phyloP scores from a whole-genome alignment of 139 green algal species.

The Desmodesmus armatus region DNA sequence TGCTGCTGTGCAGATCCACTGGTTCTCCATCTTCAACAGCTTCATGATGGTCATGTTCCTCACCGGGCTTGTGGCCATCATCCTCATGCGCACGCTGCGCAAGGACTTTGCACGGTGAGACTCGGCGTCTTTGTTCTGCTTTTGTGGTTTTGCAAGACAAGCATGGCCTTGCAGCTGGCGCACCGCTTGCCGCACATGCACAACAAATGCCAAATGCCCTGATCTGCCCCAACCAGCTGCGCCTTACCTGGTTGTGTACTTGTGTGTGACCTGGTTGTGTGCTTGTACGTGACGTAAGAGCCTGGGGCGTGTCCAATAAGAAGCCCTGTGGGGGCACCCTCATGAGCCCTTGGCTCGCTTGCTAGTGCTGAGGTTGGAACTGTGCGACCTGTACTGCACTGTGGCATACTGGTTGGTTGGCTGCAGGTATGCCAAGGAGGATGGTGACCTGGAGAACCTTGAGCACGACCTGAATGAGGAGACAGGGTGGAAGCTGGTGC shows the following conservation, averaged over 20 bases:
- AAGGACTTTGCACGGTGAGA: constrained; percentile 92
- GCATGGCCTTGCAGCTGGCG: neutral
- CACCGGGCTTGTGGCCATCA: constrained; percentile 95
- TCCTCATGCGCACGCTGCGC: constrained; percentile 95
- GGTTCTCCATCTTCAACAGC: constrained; percentile 98
- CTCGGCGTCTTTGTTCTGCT: neutral
- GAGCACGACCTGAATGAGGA: constrained; percentile 92
- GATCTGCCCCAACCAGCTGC: neutral
- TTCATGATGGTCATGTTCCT: constrained; percentile 99
- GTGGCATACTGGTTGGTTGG: too few species aligned
- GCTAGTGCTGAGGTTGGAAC: too few species aligned
- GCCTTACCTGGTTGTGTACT: too few species aligned
- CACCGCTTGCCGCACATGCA: neutral
- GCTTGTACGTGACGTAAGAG: too few species aligned
- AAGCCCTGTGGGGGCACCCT: too few species aligned
- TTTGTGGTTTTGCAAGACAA: neutral
- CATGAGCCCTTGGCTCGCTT: too few species aligned
- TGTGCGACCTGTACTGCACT: too few species aligned
- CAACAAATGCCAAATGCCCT: too few species aligned
- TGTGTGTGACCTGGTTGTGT: too few species aligned
- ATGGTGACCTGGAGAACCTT: constrained; percentile 90
- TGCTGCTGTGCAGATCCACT: constrained; percentile 88
- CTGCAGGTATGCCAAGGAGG: constrained; percentile 60
- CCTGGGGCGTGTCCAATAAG: too few species aligned
- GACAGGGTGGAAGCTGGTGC: constrained; percentile 98